Evolutionary conservation across 768 basidiomycete species (phyloP), one percentile per base, ranked within the genome.

Genomic region (Amanita jacksonii): DNA sequence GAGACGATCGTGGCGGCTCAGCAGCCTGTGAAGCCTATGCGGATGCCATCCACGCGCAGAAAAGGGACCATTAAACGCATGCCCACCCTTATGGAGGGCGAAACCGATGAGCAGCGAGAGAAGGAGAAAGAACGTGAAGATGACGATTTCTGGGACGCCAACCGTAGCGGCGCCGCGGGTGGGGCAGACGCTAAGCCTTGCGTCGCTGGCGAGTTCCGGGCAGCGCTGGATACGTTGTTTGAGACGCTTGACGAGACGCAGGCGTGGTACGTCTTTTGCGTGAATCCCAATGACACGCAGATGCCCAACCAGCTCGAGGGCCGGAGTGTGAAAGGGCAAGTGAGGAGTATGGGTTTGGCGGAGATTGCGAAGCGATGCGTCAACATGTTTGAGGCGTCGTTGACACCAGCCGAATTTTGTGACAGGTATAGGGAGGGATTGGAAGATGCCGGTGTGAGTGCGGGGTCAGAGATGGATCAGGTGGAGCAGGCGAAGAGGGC

Each of bases 1-100:
- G 92, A 94, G 40, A 96, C 93, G 0, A 93, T 97, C 49, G 93
- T 97, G 12, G 77, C 91, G 4, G 92, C 91, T 0, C 90, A 92
- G 57, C 92, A 96, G 59, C 80, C 81, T 27, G 81, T 91, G 51
- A 91, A 93, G 62, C 94, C 94, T 0, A 89, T 96, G 81, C 80
- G 93, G 7, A 79, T 86, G 0, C 93, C 93, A 0, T 94, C 90
- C 0, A 94, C 84, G 0, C 72, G 89, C 37, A 74, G 91, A 46
- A 91, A 90, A 62, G 74, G 73, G 16, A 79, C 83, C 0, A 61
- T 86, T 48, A 79, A 77, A 54, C 75, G 83, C 15, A 67, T 77
- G 57, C 70, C 74, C 4, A 72, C 74, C 2, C 57, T 78, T 30
- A 65, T 63, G 36, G 73, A 76, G 52, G 62, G 61, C 5, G 61